Base-by-base conservation (phyloP, 805 yeast genomes). In the Monosporozyma servazzii region DNA sequence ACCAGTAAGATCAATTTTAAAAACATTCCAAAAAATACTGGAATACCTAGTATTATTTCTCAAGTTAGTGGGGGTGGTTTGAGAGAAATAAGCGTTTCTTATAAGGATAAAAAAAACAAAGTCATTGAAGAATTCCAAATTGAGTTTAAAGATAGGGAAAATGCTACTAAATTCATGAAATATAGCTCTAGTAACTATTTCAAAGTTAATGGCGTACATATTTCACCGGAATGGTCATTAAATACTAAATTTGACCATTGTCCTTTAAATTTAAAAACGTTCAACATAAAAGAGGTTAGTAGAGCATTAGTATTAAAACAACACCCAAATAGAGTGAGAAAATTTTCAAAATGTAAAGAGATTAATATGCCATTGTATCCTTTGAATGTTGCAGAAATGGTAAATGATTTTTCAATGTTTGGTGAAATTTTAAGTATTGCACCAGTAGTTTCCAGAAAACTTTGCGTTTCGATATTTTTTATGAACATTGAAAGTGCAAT, bases 51-150 rank as follows among this genome's bases (percentile, higher is more conserved):
- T 39, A 66, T 84, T 9, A 56, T 86, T 18, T 61, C 79, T 0
- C 84, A 79, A 49, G 69, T 84, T 0, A 70, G 74, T 56, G 90
- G 93, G 1, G 95, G 95, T 0, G 86, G 88, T 0, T 65, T 86
- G 48, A 87, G 27, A 29, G 30, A 21, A 18, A 20, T 48, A 10
- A 21, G 17, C 17, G 44, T 11, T 40, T 40, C 21, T 2, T 40
- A 21, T 40, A 21, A 40, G 10, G 23, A 40, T 13, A 11, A 9
- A 13, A 29, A 83, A 54, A 74, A 72, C 48, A 58, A 82, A 4
- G 68, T 64, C 13, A 57, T 71, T 29, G 61, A 58, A 1, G 48
- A 49, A 5, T 51, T 51, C 31, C 56, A 53, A 3, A 53, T 85
- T 2, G 70, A 75, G 59, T 86, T 83, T 59, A 58, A 78, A 29